These are phyloP conservation scores for Lepidium sativum DNA, from an alignment of 345 rosid genomes.

Conservation along the genomic window DNA sequence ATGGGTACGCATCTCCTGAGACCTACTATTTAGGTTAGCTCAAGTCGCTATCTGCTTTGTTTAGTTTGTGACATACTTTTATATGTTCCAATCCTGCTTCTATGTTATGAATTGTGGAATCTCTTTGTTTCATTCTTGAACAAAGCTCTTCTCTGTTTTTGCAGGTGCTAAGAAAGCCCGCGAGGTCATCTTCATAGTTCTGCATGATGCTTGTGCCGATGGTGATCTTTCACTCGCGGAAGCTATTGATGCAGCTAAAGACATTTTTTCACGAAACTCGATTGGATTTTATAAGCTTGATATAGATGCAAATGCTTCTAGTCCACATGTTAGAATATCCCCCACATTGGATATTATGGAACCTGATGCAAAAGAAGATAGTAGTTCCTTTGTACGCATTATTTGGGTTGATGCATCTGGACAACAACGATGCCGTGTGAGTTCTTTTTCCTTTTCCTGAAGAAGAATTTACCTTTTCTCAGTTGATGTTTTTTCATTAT, in stretches of 20 bases:
- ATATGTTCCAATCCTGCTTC: neutral
- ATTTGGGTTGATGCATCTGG: constrained; percentile 94
- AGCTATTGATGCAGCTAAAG: constrained; percentile 79
- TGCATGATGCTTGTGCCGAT: constrained; percentile 57
- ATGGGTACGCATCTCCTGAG: constrained; percentile 91
- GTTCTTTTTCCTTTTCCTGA: constrained; percentile 14
- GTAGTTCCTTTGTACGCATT: constrained; percentile 54
- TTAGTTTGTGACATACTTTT: neutral
- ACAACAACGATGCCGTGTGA: constrained; percentile 90
- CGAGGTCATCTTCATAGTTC: constrained; percentile 57
- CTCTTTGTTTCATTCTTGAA: neutral
- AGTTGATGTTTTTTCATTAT: neutral
- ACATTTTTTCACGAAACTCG: constrained; percentile 61
- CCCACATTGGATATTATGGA: constrained; percentile 17
- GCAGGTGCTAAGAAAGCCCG: constrained; percentile 86
- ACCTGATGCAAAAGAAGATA: constrained; percentile 21
- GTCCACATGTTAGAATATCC: constrained; percentile 21
- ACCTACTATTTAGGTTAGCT: constrained; percentile 74
- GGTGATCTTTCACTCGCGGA: constrained; percentile 68
- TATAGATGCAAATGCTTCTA: constrained; percentile 7
- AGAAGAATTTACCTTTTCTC: neutral
- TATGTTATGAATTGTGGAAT: neutral
- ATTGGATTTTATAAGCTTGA: constrained; percentile 62
- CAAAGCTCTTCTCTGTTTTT: neutral
- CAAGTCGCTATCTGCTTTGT: constrained; percentile 6